These are phyloP conservation scores for Trichomonas tenax DNA, from an alignment of 208 protist genomes.

Conservation along the genomic window DNA sequence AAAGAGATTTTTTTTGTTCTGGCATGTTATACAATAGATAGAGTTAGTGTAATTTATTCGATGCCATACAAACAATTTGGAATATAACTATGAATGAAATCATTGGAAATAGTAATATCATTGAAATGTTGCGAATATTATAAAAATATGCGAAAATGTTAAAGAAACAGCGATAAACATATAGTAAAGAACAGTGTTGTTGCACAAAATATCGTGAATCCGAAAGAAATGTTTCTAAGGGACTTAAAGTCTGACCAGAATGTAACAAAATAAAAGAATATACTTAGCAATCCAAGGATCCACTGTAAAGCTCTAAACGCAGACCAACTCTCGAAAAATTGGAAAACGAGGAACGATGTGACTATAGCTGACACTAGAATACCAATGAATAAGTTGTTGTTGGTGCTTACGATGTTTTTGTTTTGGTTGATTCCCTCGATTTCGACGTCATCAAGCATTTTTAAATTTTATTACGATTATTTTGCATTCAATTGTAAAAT, in stretches of 20 bases:
- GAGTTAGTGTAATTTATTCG: background rate
- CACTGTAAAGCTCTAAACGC: background rate
- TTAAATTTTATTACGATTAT: background rate
- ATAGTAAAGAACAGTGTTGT: background rate
- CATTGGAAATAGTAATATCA: too few relatives aligned
- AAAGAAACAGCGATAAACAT: background rate
- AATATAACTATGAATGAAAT: too few relatives aligned
- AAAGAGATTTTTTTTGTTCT: too few relatives aligned
- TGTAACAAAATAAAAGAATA: background rate
- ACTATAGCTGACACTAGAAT: background rate
- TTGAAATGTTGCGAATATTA: background rate
- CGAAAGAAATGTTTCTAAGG: background rate
- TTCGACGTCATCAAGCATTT: background rate
- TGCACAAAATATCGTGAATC: background rate
- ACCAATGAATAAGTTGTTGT: background rate
- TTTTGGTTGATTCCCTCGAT: background rate
- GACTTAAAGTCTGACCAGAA: background rate
- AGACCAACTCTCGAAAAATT: background rate
- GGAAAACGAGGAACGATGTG: background rate
- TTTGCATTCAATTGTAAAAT: background rate
- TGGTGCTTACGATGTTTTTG: background rate
- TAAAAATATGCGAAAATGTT: background rate
- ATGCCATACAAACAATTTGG: background rate
- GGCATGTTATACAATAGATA: background rate
- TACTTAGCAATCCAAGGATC: background rate